These are phyloP conservation scores for Boechera stricta DNA, from an alignment of 345 rosid species.

Conservation along the genomic window DNA sequence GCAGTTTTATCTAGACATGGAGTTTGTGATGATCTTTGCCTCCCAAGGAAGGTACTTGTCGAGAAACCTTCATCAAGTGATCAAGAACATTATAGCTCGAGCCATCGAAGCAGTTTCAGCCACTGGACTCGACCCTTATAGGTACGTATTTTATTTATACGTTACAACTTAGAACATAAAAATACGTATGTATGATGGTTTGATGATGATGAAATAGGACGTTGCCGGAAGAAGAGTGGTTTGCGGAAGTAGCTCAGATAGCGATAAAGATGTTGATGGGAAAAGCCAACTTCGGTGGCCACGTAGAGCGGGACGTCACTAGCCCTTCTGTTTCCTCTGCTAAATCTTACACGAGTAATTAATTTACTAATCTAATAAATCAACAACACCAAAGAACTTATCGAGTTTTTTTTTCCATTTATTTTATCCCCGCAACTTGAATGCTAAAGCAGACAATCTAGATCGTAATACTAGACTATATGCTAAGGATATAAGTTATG, in stretches of 20 bases:
- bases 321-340: slow-evolving; percentile 65
- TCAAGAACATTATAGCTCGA: slow-evolving; percentile 79
- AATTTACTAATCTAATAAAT: slow-evolving; percentile 15
- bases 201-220: slow-evolving; percentile 39
- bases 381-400: too few species aligned
- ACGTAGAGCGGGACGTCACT: slow-evolving; percentile 54
- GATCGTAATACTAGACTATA: too few species aligned
- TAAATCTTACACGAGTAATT: slow-evolving; percentile 47
- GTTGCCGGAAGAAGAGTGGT: slow-evolving; percentile 94
- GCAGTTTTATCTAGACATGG: slow-evolving; percentile 96
- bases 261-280: slow-evolving; percentile 81
- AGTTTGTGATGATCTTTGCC: slow-evolving; percentile 83
- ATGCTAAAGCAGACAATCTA: too few species aligned
- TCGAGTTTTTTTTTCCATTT: too few species aligned
- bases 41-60: slow-evolving; percentile 93
- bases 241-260: slow-evolving; percentile 86
- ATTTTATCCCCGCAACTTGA: too few species aligned
- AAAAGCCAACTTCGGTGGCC: slow-evolving; percentile 59
- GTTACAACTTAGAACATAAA: not conserved
- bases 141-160: slow-evolving; percentile 44
- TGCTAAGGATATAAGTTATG: too few species aligned
- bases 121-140: slow-evolving; percentile 74
- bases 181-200: not conserved
- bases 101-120: slow-evolving; percentile 80
- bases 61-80: slow-evolving; percentile 81